Evolutionary conservation across 2,329 filamentous ascomycete species (phyloP), one percentile per base, ranked within the genome.

Genomic region (Cordyceps cicadae): DNA sequence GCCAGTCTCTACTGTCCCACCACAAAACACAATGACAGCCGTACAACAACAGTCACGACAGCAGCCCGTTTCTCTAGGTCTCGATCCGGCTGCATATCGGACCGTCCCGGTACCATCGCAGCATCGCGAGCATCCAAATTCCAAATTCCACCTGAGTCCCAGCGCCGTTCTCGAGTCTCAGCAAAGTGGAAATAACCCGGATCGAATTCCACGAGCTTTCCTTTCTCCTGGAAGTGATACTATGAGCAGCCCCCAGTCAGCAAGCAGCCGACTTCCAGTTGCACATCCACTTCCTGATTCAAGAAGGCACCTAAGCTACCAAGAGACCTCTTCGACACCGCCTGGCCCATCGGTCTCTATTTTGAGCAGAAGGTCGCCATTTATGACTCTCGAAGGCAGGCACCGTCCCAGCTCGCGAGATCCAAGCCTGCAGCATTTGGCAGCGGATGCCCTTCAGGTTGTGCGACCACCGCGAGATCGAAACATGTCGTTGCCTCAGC

Each of bases 401-500:
- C 43, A 62, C 50, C 41, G 52, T 6, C 59, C 51, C 26, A 19
- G 45, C 24, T 48, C n/a, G 8, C 24, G 37, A 4, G 62, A 57
- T 41, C 67, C 68, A 14, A 63, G 45, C 41, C 67, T 74, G 55
- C 71, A 66, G 59, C 64, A 72, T 58, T 63, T 74, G 43, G 72
- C 72, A 24, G 68, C 67, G 37, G 71, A 67, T 64, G 72, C 70
- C 50, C 63, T 74, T 17, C 66, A 72, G 41, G 71, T 63, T 49
- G 67, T 69, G 50, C 59, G 63, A 15, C 62, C 60, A 24, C 62
- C 65, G 55, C 60, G 58, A 21, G 59, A 45, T 48, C 63, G 63
- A 29, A 48, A 61, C 15, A 60, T 63, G 17, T 53, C 54, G 14
- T 37, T 54, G n/a, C 54, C 54, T 6, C 50, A 54, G 21, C 43